Evolutionary conservation across 352 stramenopile genomes (phyloP).

Genomic region (Phytophthora nicotianae): DNA sequence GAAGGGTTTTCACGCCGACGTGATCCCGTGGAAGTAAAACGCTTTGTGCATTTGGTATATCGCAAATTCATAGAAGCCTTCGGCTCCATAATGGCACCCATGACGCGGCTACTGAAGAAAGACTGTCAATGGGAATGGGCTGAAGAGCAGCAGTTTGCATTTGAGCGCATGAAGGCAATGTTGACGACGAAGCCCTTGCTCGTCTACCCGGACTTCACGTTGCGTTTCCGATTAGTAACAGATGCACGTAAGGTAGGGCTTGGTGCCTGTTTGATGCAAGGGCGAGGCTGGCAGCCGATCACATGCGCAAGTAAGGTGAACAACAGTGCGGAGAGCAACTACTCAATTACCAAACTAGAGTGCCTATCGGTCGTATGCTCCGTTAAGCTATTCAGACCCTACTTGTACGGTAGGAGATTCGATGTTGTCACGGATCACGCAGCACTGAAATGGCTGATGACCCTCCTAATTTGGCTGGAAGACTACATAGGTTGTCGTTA

Average conservation of each 20-base stretch:
- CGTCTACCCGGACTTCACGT: neutral
- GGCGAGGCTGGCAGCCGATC: neutral
- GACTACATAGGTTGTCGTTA: neutral
- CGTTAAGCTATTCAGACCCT: neutral
- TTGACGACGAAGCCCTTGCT: neutral
- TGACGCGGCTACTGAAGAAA: neutral
- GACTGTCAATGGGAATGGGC: neutral
- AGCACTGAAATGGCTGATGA: neutral
- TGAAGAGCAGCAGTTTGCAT: neutral
- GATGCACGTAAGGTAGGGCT: neutral
- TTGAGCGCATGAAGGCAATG: neutral
- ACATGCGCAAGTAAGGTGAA: neutral
- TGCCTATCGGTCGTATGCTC: neutral
- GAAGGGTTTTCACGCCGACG: neutral
- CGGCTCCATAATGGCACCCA: neutral
- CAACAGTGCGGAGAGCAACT: neutral
- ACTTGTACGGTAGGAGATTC: neutral
- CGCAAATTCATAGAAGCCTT: neutral
- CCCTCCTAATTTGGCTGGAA: neutral
- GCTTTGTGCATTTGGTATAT: neutral
- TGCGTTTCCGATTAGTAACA: neutral
- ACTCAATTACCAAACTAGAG: conserved; percentile 1
- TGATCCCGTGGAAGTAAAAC: neutral
- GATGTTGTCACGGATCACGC: neutral
- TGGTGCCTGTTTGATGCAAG: neutral